Evolutionary conservation across 2,329 filamentous ascomycete species (phyloP), one percentile per base, ranked within the genome.

Genomic region (Epichloe sibirici): DNA sequence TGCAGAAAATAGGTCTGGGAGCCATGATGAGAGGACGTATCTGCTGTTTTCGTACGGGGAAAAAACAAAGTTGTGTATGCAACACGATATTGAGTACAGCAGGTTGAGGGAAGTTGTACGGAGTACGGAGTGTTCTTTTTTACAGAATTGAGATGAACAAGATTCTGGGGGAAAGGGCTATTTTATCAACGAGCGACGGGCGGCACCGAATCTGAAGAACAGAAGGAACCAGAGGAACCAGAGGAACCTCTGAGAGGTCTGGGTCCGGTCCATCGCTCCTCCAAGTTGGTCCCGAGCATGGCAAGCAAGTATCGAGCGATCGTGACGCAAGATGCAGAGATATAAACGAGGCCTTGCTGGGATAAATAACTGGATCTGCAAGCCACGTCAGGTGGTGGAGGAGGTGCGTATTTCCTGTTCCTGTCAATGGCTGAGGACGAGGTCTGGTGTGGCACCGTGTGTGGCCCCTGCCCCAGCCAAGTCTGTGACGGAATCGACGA

Each of bases 1-100:
- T 89, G 63, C 93, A 83, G 68, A 97, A 97, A 68, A 97, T 88
- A 40, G 93, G 53, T 55, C 40, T 47, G 8, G 48, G 51, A 3
- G 51, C 53, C 53, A 55, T 55, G 45, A 39, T 53, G 44, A 34
- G 15, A 23, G 17, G 25, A 13, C 6, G 45, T 35, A 17, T 13
- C 5, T 40, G 39, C 3, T n/a, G 39, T 40, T 15, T 9, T 15
- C 8, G 39, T 21, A 6, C 34, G n/a, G 31, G 6, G 7, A 7
- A 31, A 9, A 35, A 21, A 12, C 15, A 23, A 31, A 39, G 23
- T 39, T 28, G 15, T 37, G 39, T 12, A 31, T 31, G 31, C 8
- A 23, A 23, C 23, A 23, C 23, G 23, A 23, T 23, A 21, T 21
- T 21, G 23, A 23, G 23, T 23, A 23, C 23, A 23, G 23, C 23